These are phyloP conservation scores for Puccinia coronata DNA, from an alignment of 1,284 basidiomycete species.

Conservation along the genomic window DNA sequence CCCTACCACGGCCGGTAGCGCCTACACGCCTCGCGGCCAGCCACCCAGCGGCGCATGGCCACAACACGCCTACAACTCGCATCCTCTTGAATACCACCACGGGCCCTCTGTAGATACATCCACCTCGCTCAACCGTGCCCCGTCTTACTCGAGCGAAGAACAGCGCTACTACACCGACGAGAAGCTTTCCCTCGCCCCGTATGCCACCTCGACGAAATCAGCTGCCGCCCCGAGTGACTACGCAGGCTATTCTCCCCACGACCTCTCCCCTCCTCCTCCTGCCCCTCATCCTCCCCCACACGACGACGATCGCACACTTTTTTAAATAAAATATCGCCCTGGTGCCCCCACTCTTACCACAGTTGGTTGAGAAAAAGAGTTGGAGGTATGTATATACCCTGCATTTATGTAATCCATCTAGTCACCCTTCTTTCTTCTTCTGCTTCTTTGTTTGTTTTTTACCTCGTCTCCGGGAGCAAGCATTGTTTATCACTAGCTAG, in stretches of 20 bases:
- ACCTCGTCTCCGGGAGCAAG: not conserved
- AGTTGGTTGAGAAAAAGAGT: not conserved
- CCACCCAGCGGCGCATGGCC: not conserved
- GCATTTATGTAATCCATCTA: conserved; percentile 1
- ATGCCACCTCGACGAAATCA: not conserved
- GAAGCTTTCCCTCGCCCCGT: conserved; percentile 3
- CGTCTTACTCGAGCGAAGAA: conserved; percentile 44
- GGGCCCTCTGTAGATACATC: not conserved
- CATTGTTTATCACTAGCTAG: not conserved
- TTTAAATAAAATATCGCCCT: not conserved
- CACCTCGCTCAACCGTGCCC: conserved; percentile 4
- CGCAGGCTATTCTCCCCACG: not conserved
- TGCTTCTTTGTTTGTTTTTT: not conserved
- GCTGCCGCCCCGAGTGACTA: not conserved
- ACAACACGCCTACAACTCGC: not conserved
- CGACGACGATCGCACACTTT: not conserved
- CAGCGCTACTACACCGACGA: conserved; percentile 23
- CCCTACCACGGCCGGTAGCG: conserved; percentile 16
- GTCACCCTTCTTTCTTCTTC: not conserved
- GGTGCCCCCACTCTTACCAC: no score
- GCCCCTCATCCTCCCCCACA: not conserved
- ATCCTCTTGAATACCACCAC: conserved; percentile 18
- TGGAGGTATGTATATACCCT: not conserved
- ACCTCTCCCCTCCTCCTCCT: not conserved
- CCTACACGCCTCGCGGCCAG: not conserved